Percentiles rank a stretch among this genome's conserved stretches.
Evolutionary conservation across 169 alveolate genomes (phyloP).

Genomic region (Eimeria acervulina): DNA sequence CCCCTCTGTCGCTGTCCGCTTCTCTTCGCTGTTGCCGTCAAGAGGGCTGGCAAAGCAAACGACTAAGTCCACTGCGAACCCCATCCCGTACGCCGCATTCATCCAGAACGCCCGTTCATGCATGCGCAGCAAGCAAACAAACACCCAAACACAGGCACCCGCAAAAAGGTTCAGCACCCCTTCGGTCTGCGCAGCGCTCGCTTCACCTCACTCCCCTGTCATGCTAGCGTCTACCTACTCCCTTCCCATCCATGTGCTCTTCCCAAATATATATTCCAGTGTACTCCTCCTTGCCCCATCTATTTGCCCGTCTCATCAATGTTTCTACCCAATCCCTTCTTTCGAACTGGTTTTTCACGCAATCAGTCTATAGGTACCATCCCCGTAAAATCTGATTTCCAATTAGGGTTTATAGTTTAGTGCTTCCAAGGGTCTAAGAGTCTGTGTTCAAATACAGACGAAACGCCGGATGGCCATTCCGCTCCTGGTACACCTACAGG

Average conservation of each 20-base stretch:
- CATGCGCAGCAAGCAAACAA: neutral
- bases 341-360: neutral
- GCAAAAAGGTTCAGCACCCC: neutral
- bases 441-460: neutral
- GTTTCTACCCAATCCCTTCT: neutral
- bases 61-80: conserved; percentile 49
- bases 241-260: neutral
- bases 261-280: neutral
- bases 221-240: neutral
- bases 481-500: neutral
- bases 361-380: neutral
- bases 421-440: neutral
- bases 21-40: neutral
- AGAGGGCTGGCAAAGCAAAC: conserved; percentile 58
- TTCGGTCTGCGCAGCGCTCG: neutral
- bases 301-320: neutral
- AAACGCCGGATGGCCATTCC: neutral
- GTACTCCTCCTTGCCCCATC: neutral
- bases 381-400: neutral
- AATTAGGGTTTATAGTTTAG: neutral
- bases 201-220: neutral
- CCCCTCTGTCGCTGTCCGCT: neutral
- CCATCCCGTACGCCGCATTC: no score
- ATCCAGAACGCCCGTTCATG: neutral
- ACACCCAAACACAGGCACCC: neutral